Evolutionary conservation across 2,329 filamentous ascomycete species (phyloP).

Genomic region (Cytospora piceae): DNA sequence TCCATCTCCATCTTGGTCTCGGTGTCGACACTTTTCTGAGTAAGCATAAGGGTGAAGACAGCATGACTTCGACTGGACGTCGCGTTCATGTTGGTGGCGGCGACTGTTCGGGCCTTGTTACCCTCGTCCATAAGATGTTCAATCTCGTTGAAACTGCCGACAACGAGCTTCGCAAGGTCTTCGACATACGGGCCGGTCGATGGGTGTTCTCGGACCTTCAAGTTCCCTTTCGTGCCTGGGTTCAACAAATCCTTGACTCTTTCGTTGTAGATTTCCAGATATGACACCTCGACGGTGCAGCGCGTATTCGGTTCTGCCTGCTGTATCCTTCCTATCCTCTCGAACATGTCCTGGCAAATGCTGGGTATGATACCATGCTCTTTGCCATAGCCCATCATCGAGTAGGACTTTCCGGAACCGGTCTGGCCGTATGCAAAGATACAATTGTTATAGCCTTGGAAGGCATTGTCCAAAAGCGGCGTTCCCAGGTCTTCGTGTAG

Average conservation of each 20-base stretch:
- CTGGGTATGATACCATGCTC: constrained; percentile 94
- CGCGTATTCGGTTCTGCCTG: constrained; percentile 71
- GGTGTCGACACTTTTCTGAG: constrained; percentile 86
- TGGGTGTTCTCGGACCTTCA: constrained; percentile 96
- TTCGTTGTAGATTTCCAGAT: constrained; percentile 99
- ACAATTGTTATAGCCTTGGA: constrained; percentile 98
- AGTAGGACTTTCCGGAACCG: constrained; percentile 97
- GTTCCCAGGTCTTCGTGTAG: constrained; percentile 86
- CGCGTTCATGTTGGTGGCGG: constrained; percentile 99
- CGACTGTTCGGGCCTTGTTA: constrained; percentile 97
- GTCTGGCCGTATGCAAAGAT: constrained; percentile 99
- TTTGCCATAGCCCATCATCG: constrained; percentile 99
- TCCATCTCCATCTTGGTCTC: constrained; percentile 98
- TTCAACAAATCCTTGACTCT: constrained; percentile 94
- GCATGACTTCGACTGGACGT: constrained; percentile 98
- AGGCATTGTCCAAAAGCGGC: constrained; percentile 95
- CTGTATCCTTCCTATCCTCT: constrained; percentile 73
- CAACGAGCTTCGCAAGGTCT: constrained; percentile 92
- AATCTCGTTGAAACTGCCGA: constrained; percentile 92
- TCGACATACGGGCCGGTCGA: constrained; percentile 98
- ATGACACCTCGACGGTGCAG: constrained; percentile 96
- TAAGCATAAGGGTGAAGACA: constrained; percentile 94
- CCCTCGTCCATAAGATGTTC: constrained; percentile 99
- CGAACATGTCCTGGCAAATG: constrained; percentile 98
- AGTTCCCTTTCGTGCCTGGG: constrained; percentile 90